Percentiles rank a stretch among this genome's conserved stretches.
Evolutionary conservation across 2,329 filamentous ascomycete genomes (phyloP).

Genomic region (Cordyceps sp.): DNA sequence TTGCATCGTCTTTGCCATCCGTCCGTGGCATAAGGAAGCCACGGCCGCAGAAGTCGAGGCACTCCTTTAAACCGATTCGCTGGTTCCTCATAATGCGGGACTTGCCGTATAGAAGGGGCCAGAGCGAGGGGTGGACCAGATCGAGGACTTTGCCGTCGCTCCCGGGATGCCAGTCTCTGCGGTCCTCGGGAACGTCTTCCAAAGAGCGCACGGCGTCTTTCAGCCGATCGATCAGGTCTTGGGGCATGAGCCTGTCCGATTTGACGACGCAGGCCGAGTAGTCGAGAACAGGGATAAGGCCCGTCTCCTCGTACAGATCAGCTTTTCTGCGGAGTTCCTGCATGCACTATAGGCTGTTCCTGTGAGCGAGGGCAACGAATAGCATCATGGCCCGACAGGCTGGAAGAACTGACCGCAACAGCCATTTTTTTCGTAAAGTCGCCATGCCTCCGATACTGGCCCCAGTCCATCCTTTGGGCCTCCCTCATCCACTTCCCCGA

Average conservation of each 20-base stretch:
- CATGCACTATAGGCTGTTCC: conserved; percentile 7
- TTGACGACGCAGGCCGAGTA: conserved; percentile 15
- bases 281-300: conserved; percentile 17
- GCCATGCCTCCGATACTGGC: conserved; percentile 5
- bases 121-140: conserved; percentile 47
- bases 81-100: conserved; percentile 16
- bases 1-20: background rate
- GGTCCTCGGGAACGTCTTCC: conserved; percentile 28
- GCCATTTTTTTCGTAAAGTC: conserved; percentile 15
- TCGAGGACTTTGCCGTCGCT: conserved; percentile 40
- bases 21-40: conserved; percentile 13
- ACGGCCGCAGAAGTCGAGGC: conserved; percentile 16
- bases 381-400: background rate
- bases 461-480: conserved; percentile 13
- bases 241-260: conserved; percentile 13
- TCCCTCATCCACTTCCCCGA: conserved; percentile 13
- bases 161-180: conserved; percentile 45
- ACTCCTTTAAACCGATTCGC: conserved; percentile 18
- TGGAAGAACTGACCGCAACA: conserved; percentile 11
- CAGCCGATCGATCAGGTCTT: conserved; percentile 19
- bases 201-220: conserved; percentile 25
- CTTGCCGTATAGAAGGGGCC: conserved; percentile 37
- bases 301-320: conserved; percentile 13
- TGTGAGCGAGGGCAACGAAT: background rate
- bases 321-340: conserved; percentile 16